Conservation (phyloP, 345 rosid genomes). For the Euphorbia pulcherrima region DNA sequence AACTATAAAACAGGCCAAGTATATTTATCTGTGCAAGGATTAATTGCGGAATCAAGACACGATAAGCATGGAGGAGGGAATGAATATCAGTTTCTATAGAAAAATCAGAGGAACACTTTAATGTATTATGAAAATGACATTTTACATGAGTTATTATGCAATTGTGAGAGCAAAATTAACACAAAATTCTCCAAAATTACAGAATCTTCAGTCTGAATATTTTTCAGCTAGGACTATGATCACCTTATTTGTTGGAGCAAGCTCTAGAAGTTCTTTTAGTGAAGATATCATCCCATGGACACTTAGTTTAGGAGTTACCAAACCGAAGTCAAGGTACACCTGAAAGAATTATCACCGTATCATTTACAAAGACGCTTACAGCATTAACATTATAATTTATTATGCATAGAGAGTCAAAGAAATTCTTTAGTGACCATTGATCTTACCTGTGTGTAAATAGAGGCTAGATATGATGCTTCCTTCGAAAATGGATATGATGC, state of each 20-base stretch:
- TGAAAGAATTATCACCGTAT: slow-evolving; percentile 29
- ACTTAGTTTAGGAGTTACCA: slow-evolving; percentile 90
- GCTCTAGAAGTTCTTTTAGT: slow-evolving; percentile 80
- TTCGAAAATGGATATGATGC: slow-evolving; percentile 92
- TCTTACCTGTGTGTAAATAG: slow-evolving; percentile 74
- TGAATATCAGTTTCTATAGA: neutral
- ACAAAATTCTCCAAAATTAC: neutral
- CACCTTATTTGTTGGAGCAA: slow-evolving; percentile 87
- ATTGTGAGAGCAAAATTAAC: neutral
- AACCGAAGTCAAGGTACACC: slow-evolving; percentile 95
- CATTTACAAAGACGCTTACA: slow-evolving; percentile 9
- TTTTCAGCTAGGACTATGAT: slow-evolving; percentile 11
- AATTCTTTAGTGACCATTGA: slow-evolving; percentile 5
- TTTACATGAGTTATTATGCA: neutral
- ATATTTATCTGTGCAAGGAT: slow-evolving; percentile 2
- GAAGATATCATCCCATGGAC: slow-evolving; percentile 82
- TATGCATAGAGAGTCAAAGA: neutral
- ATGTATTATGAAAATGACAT: neutral
- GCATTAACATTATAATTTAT: neutral
- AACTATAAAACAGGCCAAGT: neutral
- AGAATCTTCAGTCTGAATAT: neutral
- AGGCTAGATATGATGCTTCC: slow-evolving; percentile 88
- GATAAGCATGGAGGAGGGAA: neutral
- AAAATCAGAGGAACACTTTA: neutral
- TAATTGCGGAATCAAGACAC: slow-evolving; percentile 2